phyloP scores from a whole-genome alignment of 2,329 filamentous ascomycete genomes.

The Phyllosticta capitalensis region DNA sequence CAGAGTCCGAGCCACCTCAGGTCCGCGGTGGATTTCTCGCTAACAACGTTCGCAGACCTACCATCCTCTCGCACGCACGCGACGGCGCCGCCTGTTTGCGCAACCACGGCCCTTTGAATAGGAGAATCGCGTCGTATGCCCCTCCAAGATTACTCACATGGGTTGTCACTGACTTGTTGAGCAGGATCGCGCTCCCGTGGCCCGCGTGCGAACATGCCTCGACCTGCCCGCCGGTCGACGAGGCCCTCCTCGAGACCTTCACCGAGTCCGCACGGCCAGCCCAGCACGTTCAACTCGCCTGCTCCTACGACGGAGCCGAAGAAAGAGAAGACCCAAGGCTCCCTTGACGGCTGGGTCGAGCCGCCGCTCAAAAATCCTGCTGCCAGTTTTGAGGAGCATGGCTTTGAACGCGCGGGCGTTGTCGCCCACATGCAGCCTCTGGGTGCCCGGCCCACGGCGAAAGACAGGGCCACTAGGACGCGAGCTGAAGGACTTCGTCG shows the following conservation, averaged over 20 bases:
- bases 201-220: conserved; percentile 17
- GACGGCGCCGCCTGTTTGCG: conserved; percentile 7
- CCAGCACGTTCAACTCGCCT: conserved; percentile 20
- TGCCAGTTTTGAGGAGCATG: conserved; percentile 69
- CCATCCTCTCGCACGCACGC: conserved; percentile 3
- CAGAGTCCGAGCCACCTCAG: conserved; percentile 4
- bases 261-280: conserved; percentile 19
- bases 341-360: conserved; percentile 45
- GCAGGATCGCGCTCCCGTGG: conserved; percentile 11
- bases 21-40: conserved; percentile 9
- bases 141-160: not conserved
- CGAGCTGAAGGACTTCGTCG: conserved; percentile 37
- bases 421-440: conserved; percentile 77
- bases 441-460: conserved; percentile 57
- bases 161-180: conserved; percentile 2
- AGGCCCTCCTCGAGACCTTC: conserved; percentile 24
- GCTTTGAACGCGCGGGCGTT: conserved; percentile 64
- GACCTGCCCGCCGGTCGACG: conserved; percentile 26
- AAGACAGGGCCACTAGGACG: conserved; percentile 46
- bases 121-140: conserved; percentile 9
- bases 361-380: conserved; percentile 43
- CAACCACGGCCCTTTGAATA: conserved; percentile 8
- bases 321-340: conserved; percentile 28
- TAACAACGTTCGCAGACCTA: conserved; percentile 5
- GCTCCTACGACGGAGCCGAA: conserved; percentile 15